These are phyloP conservation scores for Lathyrus sativus DNA, from an alignment of 306 rosid genomes.

Conservation along the genomic window DNA sequence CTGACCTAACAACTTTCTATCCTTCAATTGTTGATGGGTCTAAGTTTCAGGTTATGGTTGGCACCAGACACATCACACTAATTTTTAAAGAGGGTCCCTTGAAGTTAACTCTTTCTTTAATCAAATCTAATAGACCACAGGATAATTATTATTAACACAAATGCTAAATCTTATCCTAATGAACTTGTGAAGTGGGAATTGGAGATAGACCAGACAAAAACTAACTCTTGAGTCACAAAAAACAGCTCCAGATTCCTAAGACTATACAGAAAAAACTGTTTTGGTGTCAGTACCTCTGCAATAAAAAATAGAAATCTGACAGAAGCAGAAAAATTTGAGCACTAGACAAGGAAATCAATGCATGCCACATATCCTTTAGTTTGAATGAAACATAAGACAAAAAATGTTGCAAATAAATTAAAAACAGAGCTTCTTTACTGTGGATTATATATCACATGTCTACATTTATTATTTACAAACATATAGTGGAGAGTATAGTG, in stretches of 20 bases:
- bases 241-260: slow-evolving; percentile 37
- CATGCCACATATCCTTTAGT: slow-evolving; percentile 32
- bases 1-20: slow-evolving; percentile 34
- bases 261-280: slow-evolving; percentile 35
- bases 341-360: slow-evolving; percentile 29
- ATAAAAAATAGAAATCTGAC: slow-evolving; percentile 48
- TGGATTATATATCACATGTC: slow-evolving; percentile 36
- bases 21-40: slow-evolving; percentile 37
- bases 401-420: slow-evolving; percentile 36
- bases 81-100: slow-evolving; percentile 26
- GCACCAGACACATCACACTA: slow-evolving; percentile 35
- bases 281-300: slow-evolving; percentile 33
- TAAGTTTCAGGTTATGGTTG: slow-evolving; percentile 18
- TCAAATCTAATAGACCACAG: slow-evolving; percentile 17
- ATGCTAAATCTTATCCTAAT: slow-evolving; percentile 27
- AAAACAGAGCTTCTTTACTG: slow-evolving; percentile 33
- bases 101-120: slow-evolving; percentile 20
- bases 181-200: slow-evolving; percentile 19
- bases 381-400: slow-evolving; percentile 42
- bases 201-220: slow-evolving; percentile 27
- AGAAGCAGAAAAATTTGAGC: slow-evolving; percentile 39
- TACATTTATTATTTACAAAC: slow-evolving; percentile 33
- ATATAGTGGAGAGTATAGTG: slow-evolving; percentile 14
- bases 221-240: slow-evolving; percentile 29
- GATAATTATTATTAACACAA: slow-evolving; percentile 22